A percentile compares a stretch with the other conserved stretches of the same genome.
Evolutionary conservation across 805 yeast species (phyloP).

Genomic region (Kodamaea lidongshanica): DNA sequence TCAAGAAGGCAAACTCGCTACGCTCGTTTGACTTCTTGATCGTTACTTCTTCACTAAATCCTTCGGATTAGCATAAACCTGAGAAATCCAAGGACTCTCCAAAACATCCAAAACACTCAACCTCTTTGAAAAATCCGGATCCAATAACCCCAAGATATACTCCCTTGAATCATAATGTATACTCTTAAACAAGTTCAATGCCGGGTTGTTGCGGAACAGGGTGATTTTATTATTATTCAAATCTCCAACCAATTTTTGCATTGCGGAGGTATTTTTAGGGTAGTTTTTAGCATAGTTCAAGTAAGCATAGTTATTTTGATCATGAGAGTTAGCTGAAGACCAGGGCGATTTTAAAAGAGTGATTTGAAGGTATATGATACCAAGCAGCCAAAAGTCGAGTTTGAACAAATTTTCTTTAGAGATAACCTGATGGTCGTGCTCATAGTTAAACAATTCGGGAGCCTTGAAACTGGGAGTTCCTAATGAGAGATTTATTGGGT

Average conservation of each 20-base stretch:
- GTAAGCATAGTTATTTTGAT: constrained; percentile 16
- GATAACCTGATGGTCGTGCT: constrained; percentile 9
- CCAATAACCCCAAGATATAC: constrained; percentile 26
- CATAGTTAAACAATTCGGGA: constrained; percentile 40
- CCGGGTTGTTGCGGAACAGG: constrained; percentile 23
- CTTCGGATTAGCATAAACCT: constrained; percentile 34
- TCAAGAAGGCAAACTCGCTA: constrained; percentile 1
- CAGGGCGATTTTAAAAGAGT: constrained; percentile 44
- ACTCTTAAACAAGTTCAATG: constrained; percentile 27
- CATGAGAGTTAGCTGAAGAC: constrained; percentile 31
- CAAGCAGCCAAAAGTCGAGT: constrained; percentile 49
- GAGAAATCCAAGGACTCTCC: constrained; percentile 31
- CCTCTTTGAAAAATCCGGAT: constrained; percentile 26
- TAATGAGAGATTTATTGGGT: constrained; percentile 22
- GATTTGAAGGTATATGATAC: constrained; percentile 43
- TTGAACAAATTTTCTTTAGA: constrained; percentile 4
- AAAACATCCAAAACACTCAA: constrained; percentile 21
- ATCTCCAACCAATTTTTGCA: constrained; percentile 11
- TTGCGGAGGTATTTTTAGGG: constrained; percentile 15
- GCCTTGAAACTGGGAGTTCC: constrained; percentile 53
- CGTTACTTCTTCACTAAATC: constrained; percentile 18
- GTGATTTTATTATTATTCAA: constrained; percentile 11
- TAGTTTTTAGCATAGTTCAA: constrained; percentile 21
- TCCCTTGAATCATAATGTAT: constrained; percentile 34
- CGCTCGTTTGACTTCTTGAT: neutral